Evolutionary conservation across 108 stramenopile genomes (phyloP).

Genomic region (Poteriospumella lacustris): DNA sequence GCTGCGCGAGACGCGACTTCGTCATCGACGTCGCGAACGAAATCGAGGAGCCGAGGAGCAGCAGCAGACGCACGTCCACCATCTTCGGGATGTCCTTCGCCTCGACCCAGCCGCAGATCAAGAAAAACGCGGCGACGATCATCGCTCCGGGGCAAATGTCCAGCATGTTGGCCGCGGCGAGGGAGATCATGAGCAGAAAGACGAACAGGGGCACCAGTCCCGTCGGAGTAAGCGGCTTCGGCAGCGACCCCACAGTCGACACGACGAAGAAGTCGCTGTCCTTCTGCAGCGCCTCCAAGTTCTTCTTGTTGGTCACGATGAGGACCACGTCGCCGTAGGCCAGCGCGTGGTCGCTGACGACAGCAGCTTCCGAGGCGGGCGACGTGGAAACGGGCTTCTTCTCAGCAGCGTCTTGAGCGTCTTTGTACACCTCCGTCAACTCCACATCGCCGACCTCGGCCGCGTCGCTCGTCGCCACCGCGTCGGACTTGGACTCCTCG

Average conservation of each 20-base stretch:
- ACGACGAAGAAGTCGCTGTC: conserved; percentile 36
- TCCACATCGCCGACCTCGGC: too few species aligned
- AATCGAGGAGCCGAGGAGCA: conserved; percentile 42
- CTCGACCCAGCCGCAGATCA: conserved; percentile 16
- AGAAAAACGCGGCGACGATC: not conserved
- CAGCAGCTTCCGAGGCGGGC: too few species aligned
- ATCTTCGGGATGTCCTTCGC: not conserved
- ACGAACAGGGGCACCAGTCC: conserved; percentile 40
- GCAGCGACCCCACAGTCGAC: conserved; percentile 38
- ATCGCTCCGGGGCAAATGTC: not conserved
- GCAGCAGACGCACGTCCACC: conserved; percentile 32
- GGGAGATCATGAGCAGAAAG: conserved; percentile 35
- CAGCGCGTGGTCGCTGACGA: too few species aligned
- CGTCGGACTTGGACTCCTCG: too few species aligned
- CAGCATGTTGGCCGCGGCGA: conserved; percentile 33
- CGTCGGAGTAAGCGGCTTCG: conserved; percentile 29
- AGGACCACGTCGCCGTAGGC: conserved; percentile 42
- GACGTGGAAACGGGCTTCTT: too few species aligned
- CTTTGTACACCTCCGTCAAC: too few species aligned
- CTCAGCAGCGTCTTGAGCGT: too few species aligned
- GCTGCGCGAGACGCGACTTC: conserved; percentile 29
- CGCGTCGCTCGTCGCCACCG: too few species aligned
- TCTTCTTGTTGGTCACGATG: conserved; percentile 38
- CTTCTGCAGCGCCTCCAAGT: conserved; percentile 28
- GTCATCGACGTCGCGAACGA: conserved; percentile 37